Evolutionary conservation across 129 eudicot species (phyloP), one percentile per base, ranked within the genome.

Genomic region (Flaveria trinervia): DNA sequence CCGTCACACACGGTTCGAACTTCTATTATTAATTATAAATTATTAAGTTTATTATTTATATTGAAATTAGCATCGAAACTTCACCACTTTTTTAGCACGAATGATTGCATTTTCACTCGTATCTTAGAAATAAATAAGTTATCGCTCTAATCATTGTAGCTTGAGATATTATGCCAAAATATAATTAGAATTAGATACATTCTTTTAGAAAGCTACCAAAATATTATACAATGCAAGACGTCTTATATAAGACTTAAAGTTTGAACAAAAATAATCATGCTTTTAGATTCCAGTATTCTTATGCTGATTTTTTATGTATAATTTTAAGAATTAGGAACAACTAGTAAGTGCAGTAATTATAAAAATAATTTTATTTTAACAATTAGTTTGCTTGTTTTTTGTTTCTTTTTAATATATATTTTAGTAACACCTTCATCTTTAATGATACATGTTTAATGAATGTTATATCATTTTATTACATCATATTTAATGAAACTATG

Each of bases 71-170:
- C 51, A 67, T 67, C 41, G 52, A 41, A 67, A 67, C 74, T 72
- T 52, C 45, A 52, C 50, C 45, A 52, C 65, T 54, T 72, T 72
- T 15, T 72, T 33, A 52, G 43, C 76, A 33, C 49, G 33, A 71
- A 71, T 71, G 76, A 71, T 71, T 71, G 65, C 76, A 14, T 12
- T 71, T 71, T 65, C 76, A 71, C 76, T 30, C 65, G 26, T 70
- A 70, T 68, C 57, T 51, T 51, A 16, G 75, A 71, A 65, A 26
- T 49, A 51, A n/a, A 72, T 72, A 72, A 52, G 23, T 52, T 30
- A 30, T 65, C 70, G 46, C 12, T 6, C 70, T 65, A 72, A 72
- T 72, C 65, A 52, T 72, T 52, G 59, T 72, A 67, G 26, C 8
- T 41, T 41, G 26, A 67, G 46, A 30, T 65, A 15, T 14, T 65